Evolutionary conservation across 192 early-diverging fungal species (phyloP).

Genomic region (Linnemannia elongata): DNA sequence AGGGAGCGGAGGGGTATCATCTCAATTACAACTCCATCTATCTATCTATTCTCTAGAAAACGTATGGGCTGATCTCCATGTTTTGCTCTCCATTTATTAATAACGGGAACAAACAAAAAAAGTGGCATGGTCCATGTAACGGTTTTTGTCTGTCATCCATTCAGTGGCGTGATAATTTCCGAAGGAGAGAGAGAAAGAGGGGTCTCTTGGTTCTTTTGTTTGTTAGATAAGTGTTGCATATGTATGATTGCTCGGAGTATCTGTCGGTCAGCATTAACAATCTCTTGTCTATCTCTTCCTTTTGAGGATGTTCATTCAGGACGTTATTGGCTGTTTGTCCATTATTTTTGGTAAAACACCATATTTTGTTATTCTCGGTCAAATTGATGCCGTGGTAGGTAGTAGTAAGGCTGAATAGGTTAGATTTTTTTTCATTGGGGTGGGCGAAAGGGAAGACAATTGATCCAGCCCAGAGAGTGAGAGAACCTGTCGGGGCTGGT

Average conservation of each 20-base stretch:
- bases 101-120: neutral
- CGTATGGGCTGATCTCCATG: neutral
- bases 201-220: neutral
- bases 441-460: neutral
- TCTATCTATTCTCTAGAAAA: neutral
- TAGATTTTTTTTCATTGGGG: neutral
- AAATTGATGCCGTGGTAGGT: no score
- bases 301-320: no score
- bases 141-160: neutral
- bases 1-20: neutral
- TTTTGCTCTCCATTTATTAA: neutral
- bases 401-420: neutral
- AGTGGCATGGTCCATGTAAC: neutral
- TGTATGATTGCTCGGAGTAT: neutral
- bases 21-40: neutral
- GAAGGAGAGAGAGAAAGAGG: neutral
- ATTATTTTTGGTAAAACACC: no score
- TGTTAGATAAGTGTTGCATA: neutral
- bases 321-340: no score
- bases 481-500: neutral
- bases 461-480: neutral
- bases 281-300: no score
- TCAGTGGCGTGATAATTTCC: constrained; percentile 10
- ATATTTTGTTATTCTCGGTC: no score
- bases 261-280: neutral